Percentiles rank a stretch among this genome's conserved stretches.
These are phyloP conservation scores for Stephanocyclus meneghinianus DNA, from an alignment of 352 stramenopile genomes.

Conservation along the genomic window DNA sequence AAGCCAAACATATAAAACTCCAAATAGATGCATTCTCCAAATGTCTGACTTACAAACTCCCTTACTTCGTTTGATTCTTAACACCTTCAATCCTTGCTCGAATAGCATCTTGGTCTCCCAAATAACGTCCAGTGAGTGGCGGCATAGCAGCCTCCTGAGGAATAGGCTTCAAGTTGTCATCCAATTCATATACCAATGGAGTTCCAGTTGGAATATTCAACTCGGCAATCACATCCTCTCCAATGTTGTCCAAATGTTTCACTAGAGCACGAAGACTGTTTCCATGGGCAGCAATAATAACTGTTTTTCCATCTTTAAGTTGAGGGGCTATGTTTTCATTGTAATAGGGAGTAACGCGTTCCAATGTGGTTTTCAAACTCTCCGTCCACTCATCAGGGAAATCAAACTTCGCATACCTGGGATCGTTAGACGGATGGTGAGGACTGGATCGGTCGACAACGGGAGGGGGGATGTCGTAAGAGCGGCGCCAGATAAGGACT, in stretches of 20 bases:
- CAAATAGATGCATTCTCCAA: no score
- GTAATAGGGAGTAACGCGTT: slow-evolving; percentile 95
- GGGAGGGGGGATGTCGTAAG: slow-evolving; percentile 97
- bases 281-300: slow-evolving; percentile 96
- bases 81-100: slow-evolving; percentile 93
- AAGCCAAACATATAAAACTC: no score
- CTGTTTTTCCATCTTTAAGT: slow-evolving; percentile 92
- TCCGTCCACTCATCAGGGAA: slow-evolving; percentile 87
- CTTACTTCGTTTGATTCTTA: slow-evolving; percentile 92
- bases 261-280: slow-evolving; percentile 97
- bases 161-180: slow-evolving; percentile 96
- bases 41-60: no score
- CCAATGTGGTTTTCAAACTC: slow-evolving; percentile 91
- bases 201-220: slow-evolving; percentile 95
- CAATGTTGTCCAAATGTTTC: slow-evolving; percentile 97
- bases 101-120: slow-evolving; percentile 96
- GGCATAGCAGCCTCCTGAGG: slow-evolving; percentile 90
- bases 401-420: slow-evolving; percentile 63
- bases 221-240: slow-evolving; percentile 93
- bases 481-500: slow-evolving; percentile 84
- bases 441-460: slow-evolving; percentile 83
- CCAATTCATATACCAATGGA: slow-evolving; percentile 86
- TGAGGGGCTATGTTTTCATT: slow-evolving; percentile 91
- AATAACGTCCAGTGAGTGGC: slow-evolving; percentile 87
- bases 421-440: slow-evolving; percentile 84